These are phyloP conservation scores for Athelia sp. DNA, from an alignment of 1,284 basidiomycete species.

Conservation along the genomic window DNA sequence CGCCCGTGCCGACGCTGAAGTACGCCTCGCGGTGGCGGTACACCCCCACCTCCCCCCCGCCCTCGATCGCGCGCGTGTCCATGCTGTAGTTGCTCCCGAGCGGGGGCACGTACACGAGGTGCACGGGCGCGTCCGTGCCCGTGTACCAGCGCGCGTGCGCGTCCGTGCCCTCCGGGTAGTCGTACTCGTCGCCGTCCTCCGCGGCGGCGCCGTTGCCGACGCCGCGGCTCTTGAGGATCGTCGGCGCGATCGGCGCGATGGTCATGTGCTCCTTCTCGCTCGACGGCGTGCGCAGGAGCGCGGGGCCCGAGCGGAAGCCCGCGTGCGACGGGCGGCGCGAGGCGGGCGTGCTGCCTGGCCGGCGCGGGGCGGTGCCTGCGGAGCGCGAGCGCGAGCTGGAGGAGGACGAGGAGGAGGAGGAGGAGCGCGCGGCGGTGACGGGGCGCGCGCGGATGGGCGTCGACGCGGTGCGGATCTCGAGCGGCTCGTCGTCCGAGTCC, in stretches of 20 bases:
- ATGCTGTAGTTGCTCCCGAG: conserved; percentile 40
- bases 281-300: conserved; percentile 32
- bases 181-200: conserved; percentile 14
- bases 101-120: conserved; percentile 74
- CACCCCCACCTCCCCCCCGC: conserved; percentile 16
- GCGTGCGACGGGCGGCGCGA: conserved; percentile 5
- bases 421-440: conserved; percentile 18
- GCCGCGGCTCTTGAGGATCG: conserved; percentile 80
- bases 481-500: conserved; percentile 45
- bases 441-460: conserved; percentile 7
- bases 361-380: conserved; percentile 11
- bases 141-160: no score
- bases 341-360: no score
- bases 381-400: conserved; percentile 27
- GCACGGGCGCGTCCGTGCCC: conserved; percentile 34
- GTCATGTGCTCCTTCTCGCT: conserved; percentile 65
- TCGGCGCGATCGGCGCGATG: conserved; percentile 93
- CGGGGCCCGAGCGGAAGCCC: conserved; percentile 15
- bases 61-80: conserved; percentile 16
- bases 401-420: conserved; percentile 33
- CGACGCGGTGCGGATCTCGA: conserved; percentile 40
- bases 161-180: no score
- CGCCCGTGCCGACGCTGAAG: conserved; percentile 24
- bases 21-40: conserved; percentile 30
- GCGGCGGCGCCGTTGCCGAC: conserved; percentile 31